Evolutionary conservation across 2,329 filamentous ascomycete species (phyloP), one percentile per base, ranked within the genome.

Genomic region (Neonectria sp.): DNA sequence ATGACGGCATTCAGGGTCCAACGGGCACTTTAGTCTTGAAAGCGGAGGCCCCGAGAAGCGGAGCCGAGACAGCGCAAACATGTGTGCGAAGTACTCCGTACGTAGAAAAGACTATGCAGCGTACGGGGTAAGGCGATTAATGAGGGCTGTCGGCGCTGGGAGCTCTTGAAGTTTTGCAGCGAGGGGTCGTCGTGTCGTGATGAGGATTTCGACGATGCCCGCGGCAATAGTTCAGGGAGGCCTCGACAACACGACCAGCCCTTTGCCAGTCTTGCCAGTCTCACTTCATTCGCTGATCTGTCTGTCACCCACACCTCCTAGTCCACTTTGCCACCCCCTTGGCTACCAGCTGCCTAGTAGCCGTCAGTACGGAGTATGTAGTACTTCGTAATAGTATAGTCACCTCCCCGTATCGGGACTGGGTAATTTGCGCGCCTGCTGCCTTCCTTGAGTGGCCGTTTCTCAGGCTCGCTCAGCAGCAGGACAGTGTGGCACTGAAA

Each of bases 1-100:
- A 53, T 53, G 51, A 53, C 51, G 51, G 51, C 51, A 53, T 53
- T 53, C 51, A 53, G 51, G 51, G 51, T 53, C 51, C 31, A 53
- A 53, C n/a, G 31, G 51, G 31, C 31, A 7, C 31, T 33, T 33
- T 52, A 35, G 51, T 53, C 29, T 35, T 53, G 51, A 53, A 33
- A 35, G 51, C 31, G 29, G 51, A 53, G 51, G n/a, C 29, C 31
- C 12, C n/a, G 21, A 24, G 29, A 24, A 35, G 51, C 29, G 51
- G 51, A 53, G 51, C n/a, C 29, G 29, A 35, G 17, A 53, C 31
- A 8, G 40, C 40, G 7, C 29, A 35, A 53, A 35, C 4, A 17
- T 17, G 5, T 9, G n/a, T 45, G 40, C 9, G 37, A 40, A 8
- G 37, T 40, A 40, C 15, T 17, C 35, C 13, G 13, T 5, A 37